A percentile compares a stretch with the other conserved stretches of the same genome.
phyloP scores from a whole-genome alignment of 768 basidiomycete species.

The Naganishia randhawae region DNA sequence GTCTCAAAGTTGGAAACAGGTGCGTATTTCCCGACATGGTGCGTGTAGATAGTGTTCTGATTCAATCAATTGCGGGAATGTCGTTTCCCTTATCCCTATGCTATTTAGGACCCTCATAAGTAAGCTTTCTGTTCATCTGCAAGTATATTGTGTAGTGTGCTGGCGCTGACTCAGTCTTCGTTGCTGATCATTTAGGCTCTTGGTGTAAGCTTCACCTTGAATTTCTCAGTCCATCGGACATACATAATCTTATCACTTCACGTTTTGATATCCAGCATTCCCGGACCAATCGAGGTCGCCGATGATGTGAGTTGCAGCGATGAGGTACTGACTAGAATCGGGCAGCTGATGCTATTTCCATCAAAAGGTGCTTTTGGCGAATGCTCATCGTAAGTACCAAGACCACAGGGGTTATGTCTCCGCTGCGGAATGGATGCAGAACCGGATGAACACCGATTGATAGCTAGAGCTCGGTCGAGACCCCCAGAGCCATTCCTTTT shows the following conservation, averaged over 20 bases:
- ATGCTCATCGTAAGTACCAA: conserved; percentile 67
- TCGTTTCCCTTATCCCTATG: background rate
- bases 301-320: conserved; percentile 56
- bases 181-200: conserved; percentile 8
- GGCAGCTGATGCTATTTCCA: background rate
- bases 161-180: background rate
- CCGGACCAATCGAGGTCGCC: conserved; percentile 61
- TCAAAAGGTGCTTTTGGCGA: conserved; percentile 82
- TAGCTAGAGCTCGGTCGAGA: too few species aligned
- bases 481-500: conserved; percentile 29
- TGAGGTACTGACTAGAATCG: background rate
- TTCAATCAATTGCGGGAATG: background rate
- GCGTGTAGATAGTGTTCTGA: background rate
- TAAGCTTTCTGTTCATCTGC: background rate
- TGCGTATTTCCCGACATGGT: background rate
- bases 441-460: too few species aligned
- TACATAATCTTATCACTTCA: background rate
- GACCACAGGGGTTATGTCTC: too few species aligned
- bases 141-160: background rate
- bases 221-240: background rate
- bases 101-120: conserved; percentile 23
- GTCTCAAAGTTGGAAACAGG: conserved; percentile 22
- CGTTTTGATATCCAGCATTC: conserved; percentile 32
- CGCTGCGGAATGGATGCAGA: too few species aligned
- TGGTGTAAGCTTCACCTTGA: conserved; percentile 19